Conservation (phyloP, 305 asterid species). For the Fraxinus albicans region DNA sequence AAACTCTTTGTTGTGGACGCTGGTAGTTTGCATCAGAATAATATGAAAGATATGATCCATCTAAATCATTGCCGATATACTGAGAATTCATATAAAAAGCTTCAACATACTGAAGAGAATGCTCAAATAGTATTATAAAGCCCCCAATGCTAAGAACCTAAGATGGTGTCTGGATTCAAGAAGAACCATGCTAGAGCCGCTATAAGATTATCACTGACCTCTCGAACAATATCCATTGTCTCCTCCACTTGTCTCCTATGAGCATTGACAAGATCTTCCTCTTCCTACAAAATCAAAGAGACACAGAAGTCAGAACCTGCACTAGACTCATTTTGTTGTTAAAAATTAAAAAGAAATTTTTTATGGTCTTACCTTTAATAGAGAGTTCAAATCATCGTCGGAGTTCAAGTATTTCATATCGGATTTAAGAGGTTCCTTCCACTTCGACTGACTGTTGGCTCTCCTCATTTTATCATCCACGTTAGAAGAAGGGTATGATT, state of each 20-base stretch:
- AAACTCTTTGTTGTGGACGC: not conserved
- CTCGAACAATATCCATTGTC: conserved; percentile 92
- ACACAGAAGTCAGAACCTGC: conserved; percentile 11
- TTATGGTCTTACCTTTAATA: conserved; percentile 59
- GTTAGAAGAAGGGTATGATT: conserved; percentile 39
- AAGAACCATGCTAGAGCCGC: not conserved
- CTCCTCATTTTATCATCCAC: conserved; percentile 57
- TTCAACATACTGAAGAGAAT: not conserved
- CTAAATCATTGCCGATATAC: not conserved
- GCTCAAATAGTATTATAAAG: not conserved
- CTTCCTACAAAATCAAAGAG: conserved; percentile 55
- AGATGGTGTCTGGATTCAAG: not conserved
- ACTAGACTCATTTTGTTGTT: not conserved
- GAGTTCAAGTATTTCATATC: conserved; percentile 56
- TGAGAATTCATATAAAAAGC: not conserved
- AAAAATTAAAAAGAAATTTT: not conserved
- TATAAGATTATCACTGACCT: conserved; percentile 49
- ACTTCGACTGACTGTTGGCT: conserved; percentile 55
- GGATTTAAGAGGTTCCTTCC: conserved; percentile 69
- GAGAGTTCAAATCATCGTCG: conserved; percentile 66
- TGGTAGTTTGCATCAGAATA: not conserved
- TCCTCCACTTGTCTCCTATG: conserved; percentile 97
- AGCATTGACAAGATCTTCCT: conserved; percentile 92
- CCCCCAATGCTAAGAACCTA: not conserved
- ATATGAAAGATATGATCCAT: not conserved